These are phyloP conservation scores for Corynascus novoguineensis DNA, from an alignment of 495 filamentous ascomycete genomes.

Conservation along the genomic window DNA sequence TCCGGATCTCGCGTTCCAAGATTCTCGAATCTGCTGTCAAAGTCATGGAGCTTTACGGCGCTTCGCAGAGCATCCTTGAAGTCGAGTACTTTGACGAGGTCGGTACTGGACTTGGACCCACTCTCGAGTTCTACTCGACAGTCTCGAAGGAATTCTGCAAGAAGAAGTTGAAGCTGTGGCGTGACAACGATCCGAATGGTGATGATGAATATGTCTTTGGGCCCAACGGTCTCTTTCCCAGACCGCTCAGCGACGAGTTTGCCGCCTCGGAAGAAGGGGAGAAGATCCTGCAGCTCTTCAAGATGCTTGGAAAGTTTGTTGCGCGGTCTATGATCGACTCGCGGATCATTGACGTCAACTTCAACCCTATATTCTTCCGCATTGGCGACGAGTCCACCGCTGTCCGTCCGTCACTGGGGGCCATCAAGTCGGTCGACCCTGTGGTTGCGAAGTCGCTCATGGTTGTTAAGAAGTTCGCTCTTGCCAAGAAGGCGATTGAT, in stretches of 20 bases:
- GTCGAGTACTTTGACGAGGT: slow-evolving; percentile 99
- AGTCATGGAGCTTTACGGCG: slow-evolving; percentile 99
- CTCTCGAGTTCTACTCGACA: slow-evolving; percentile 96
- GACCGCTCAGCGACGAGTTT: slow-evolving; percentile 80
- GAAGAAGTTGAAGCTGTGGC: slow-evolving; percentile 94
- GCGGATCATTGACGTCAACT: slow-evolving; percentile 93
- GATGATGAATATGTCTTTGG: slow-evolving; percentile 81
- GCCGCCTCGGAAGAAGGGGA: slow-evolving; percentile 68
- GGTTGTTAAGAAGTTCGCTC: slow-evolving; percentile 79
- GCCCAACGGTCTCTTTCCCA: slow-evolving; percentile 81
- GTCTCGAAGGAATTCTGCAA: slow-evolving; percentile 97
- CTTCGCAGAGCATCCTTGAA: slow-evolving; percentile 89
- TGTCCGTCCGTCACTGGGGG: slow-evolving; percentile 82
- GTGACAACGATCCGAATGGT: slow-evolving; percentile 78
- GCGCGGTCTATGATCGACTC: slow-evolving; percentile 98
- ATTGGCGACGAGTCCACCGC: slow-evolving; percentile 69
- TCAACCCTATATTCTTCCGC: slow-evolving; percentile 97
- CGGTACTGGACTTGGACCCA: slow-evolving; percentile 92
- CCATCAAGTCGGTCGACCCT: slow-evolving; percentile 82
- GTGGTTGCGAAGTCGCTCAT: slow-evolving; percentile 81
- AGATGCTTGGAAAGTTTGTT: slow-evolving; percentile 93
- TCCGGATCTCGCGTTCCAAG: slow-evolving; percentile 85
- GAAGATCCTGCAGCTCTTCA: slow-evolving; percentile 81
- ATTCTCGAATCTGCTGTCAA: slow-evolving; percentile 96
- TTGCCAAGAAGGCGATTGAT: slow-evolving; percentile 74